Base-by-base conservation (phyloP, 345 rosid genomes). In the Populus deltoides region DNA sequence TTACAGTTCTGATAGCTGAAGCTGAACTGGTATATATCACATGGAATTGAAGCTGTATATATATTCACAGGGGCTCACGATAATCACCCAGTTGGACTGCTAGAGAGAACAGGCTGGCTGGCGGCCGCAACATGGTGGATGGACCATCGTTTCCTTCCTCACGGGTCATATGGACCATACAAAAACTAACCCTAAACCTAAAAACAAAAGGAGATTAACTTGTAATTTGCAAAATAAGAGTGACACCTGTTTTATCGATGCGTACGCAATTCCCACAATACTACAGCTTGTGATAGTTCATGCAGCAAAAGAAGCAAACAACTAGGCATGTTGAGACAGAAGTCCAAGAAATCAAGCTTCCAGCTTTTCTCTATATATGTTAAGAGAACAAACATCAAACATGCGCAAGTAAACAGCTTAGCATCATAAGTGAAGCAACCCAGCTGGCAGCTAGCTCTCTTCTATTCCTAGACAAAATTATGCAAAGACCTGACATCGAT, bases 151-250 rank as follows among this genome's bases (percentile, higher is more conserved):
- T 49, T 47, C 24, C 25, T 49, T 1, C 5, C 6, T 4, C 13
- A 38, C 5, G n/a, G 57, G 7, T 8, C 0, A 27, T 2, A 41
- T 6, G 77, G 76, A 36, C 35, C 63, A 55, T 4, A 49, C n/a
- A 33, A 55, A 47, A 31, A 39, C 61, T 31, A 45, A 29, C 12
- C 5, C 38, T 74, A 7, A 33, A 25, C 69, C 51, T 20, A 59
- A 55, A 57, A 22, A 13, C 6, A 57, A 57, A 15, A 20, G 17
- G 5, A 72, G 45, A 12, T 2, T 33, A 41, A 43, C 68, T 70
- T 74, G 76, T 66, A 55, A 55, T 57, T 70, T 74, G 76, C 53
- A 66, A 36, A 59, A 55, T 10, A 1, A 13, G 66, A 59, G 66
- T 57, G 77, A 68, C 66, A 57, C 57, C 75, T 67, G 62, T 45